Evolutionary conservation across 2,329 filamentous ascomycete genomes (phyloP).

Genomic region (Venturia effusa): DNA sequence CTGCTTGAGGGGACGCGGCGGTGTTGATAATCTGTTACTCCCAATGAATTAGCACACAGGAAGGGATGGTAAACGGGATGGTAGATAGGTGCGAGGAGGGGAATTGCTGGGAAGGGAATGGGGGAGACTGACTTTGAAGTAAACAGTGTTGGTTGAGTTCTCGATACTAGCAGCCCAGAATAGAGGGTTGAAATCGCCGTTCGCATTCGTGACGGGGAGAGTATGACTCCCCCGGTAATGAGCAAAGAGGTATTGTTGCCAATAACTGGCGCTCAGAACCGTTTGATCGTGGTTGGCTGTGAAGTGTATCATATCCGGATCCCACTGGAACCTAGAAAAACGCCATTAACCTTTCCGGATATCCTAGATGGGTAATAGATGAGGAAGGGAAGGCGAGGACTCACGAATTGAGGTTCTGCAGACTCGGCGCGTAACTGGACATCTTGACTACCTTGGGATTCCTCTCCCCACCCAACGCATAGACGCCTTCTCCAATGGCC

Average conservation of each 20-base stretch:
- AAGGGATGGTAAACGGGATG: not conserved
- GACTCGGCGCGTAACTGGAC: conserved; percentile 20
- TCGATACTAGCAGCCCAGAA: conserved; percentile 22
- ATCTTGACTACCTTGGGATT: conserved; percentile 32
- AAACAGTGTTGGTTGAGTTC: conserved; percentile 12
- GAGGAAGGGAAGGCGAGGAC: not conserved
- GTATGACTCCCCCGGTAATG: conserved; percentile 20
- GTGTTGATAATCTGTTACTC: conserved; percentile 17
- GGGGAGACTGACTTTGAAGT: conserved; percentile 13
- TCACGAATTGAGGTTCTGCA: conserved; percentile 21
- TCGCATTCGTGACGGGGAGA: conserved; percentile 19
- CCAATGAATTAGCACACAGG: not conserved
- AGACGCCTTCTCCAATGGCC: conserved; percentile 54
- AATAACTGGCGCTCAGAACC: conserved; percentile 21
- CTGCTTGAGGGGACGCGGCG: conserved; percentile 16
- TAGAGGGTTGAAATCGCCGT: conserved; percentile 21
- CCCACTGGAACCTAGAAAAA: conserved; percentile 21
- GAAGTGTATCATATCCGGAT: conserved; percentile 22
- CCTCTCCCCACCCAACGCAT: conserved; percentile 52
- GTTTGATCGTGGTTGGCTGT: conserved; percentile 21
- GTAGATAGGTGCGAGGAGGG: not conserved
- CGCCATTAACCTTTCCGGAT: too few relatives aligned
- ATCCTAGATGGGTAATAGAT: too few relatives aligned
- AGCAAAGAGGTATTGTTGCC: conserved; percentile 21
- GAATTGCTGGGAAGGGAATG: not conserved